phyloP scores from a whole-genome alignment of 768 basidiomycete species.

The Fomitopsis serialis region DNA sequence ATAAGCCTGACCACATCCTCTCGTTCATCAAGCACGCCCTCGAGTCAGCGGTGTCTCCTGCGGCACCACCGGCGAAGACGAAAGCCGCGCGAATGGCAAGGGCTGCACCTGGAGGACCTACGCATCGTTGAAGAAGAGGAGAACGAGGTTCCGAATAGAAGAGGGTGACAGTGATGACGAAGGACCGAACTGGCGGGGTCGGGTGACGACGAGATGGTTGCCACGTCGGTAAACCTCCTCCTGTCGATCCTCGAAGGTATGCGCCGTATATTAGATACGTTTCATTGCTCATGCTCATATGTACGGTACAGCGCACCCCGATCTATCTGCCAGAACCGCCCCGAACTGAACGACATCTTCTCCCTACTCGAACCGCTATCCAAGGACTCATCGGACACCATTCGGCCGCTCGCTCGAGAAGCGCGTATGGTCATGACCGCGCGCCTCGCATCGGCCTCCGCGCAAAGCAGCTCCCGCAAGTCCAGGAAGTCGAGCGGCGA shows the following conservation, averaged over 20 bases:
- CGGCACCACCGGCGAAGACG: conserved; percentile 4
- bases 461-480: conserved; percentile 18
- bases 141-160: conserved; percentile 17
- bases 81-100: conserved; percentile 4
- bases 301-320: conserved; percentile 39
- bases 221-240: conserved; percentile 75
- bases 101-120: conserved; percentile 30
- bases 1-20: conserved; percentile 69
- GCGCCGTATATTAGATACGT: not conserved
- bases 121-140: conserved; percentile 32
- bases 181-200: conserved; percentile 38
- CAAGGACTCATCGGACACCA: conserved; percentile 37
- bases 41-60: conserved; percentile 30
- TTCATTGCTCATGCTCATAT: not conserved
- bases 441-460: conserved; percentile 60
- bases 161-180: conserved; percentile 45
- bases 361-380: conserved; percentile 54
- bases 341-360: conserved; percentile 73
- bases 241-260: conserved; percentile 85
- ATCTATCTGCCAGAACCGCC: conserved; percentile 51
- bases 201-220: conserved; percentile 57
- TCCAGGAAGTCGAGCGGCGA: conserved; percentile 20
- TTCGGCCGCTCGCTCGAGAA: conserved; percentile 64
- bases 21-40: conserved; percentile 79
- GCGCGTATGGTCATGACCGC: conserved; percentile 82